These are phyloP conservation scores for Tricholomella constricta DNA, from an alignment of 768 basidiomycete genomes.

Conservation along the genomic window DNA sequence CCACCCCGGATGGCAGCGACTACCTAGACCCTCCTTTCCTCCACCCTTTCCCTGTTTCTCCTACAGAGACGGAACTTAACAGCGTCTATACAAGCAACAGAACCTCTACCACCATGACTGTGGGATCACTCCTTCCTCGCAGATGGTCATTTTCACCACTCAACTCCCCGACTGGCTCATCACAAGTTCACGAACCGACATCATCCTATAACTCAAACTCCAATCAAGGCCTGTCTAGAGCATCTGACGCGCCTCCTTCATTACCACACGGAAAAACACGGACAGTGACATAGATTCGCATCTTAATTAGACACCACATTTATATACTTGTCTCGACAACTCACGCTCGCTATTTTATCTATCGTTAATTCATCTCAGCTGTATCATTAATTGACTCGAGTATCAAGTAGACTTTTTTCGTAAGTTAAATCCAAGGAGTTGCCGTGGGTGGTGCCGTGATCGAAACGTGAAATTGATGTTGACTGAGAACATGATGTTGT, in stretches of 20 bases:
- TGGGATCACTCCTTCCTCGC: slow-evolving; percentile 39
- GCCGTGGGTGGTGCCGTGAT: too few relatives aligned
- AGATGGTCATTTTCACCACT: slow-evolving; percentile 38
- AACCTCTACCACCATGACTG: slow-evolving; percentile 37
- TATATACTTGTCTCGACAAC: neutral
- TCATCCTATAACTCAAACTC: slow-evolving; percentile 12
- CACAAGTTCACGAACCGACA: slow-evolving; percentile 13
- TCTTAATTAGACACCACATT: neutral
- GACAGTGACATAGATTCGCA: slow-evolving; percentile 1
- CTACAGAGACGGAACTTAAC: slow-evolving; percentile 35
- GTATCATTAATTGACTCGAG: neutral
- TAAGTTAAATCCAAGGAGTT: neutral
- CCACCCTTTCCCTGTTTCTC: slow-evolving; percentile 48
- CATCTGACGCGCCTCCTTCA: neutral
- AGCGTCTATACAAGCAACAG: slow-evolving; percentile 33
- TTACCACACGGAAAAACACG: slow-evolving; percentile 3
- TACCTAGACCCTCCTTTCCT: slow-evolving; percentile 42
- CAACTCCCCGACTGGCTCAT: slow-evolving; percentile 19
- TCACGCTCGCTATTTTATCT: slow-evolving; percentile 9
- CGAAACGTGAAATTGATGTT: neutral
- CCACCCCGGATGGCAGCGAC: slow-evolving; percentile 51
- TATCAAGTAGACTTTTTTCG: neutral
- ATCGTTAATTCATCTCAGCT: slow-evolving; percentile 2
- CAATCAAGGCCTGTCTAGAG: slow-evolving; percentile 7
- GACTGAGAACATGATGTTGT: slow-evolving; percentile 4